A percentile compares a stretch with the other conserved stretches of the same genome.
These are phyloP conservation scores for Venturia aucupariae DNA, from an alignment of 2,329 filamentous ascomycete genomes.

Conservation along the genomic window DNA sequence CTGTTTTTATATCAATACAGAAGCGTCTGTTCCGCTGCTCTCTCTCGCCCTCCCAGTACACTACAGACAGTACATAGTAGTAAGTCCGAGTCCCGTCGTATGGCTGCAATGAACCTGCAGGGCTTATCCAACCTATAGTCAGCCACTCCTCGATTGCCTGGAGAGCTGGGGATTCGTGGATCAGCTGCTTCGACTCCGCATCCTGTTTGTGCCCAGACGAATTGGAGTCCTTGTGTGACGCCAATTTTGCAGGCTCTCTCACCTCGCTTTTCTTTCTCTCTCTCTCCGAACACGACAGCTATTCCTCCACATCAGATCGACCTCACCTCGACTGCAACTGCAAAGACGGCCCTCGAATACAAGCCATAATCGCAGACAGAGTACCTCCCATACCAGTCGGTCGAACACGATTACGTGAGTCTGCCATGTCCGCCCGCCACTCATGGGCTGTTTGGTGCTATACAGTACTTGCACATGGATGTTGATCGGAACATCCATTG, in stretches of 20 bases:
- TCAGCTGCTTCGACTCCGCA: slow-evolving; percentile 6
- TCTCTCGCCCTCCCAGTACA: background rate
- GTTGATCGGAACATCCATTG: background rate
- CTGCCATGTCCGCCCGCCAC: background rate
- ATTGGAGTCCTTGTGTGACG: background rate
- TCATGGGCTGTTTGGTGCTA: background rate
- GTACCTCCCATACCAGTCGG: background rate
- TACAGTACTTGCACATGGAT: background rate
- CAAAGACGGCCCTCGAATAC: background rate
- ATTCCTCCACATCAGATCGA: background rate
- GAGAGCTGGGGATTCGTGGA: background rate
- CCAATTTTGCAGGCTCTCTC: background rate
- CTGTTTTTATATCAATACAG: background rate
- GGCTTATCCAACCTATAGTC: slow-evolving; percentile 3
- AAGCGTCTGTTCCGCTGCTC: background rate
- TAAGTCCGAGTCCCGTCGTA: background rate
- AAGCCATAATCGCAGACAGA: background rate
- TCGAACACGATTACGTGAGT: background rate
- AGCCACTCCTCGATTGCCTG: background rate
- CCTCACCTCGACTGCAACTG: background rate
- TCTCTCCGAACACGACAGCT: background rate
- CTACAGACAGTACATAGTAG: no score
- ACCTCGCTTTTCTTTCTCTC: background rate
- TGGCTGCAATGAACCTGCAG: background rate
- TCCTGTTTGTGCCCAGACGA: background rate